Percentiles rank a stretch among this genome's conserved stretches.
phyloP scores from a whole-genome alignment of 768 basidiomycete genomes.

The Tylopilus rubrobrunneus region DNA sequence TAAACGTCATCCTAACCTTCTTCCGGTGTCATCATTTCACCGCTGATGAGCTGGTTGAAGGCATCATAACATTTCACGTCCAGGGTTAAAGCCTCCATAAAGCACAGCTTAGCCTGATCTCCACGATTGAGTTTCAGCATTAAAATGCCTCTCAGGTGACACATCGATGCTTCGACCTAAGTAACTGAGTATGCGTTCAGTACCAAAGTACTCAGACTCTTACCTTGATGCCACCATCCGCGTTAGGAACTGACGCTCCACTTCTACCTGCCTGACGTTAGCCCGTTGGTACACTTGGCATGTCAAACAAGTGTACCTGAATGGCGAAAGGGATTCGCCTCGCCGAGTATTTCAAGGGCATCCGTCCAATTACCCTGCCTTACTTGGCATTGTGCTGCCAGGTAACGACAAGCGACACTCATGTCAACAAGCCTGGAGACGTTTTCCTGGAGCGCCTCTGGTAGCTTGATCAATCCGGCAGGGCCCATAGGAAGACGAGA shows the following conservation, averaged over 20 bases:
- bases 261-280: slow-evolving; percentile 44
- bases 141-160: slow-evolving; percentile 86
- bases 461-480: slow-evolving; percentile 65
- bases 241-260: slow-evolving; percentile 70
- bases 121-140: slow-evolving; percentile 93
- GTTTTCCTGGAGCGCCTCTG: slow-evolving; percentile 58
- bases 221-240: slow-evolving; percentile 95
- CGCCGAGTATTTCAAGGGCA: slow-evolving; percentile 89
- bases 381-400: slow-evolving; percentile 92
- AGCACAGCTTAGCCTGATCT: slow-evolving; percentile 88
- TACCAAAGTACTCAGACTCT: slow-evolving; percentile 11
- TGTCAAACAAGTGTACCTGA: slow-evolving; percentile 42
- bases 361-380: slow-evolving; percentile 90
- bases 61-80: slow-evolving; percentile 98
- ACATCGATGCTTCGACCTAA: slow-evolving; percentile 98
- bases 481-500: slow-evolving; percentile 69
- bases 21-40: slow-evolving; percentile 93
- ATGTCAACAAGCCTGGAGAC: slow-evolving; percentile 85
- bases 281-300: not conserved
- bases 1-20: slow-evolving; percentile 65
- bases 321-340: slow-evolving; percentile 82
- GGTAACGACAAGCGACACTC: slow-evolving; percentile 93
- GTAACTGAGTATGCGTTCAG: not conserved
- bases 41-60: slow-evolving; percentile 83
- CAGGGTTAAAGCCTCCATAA: slow-evolving; percentile 90